These are phyloP conservation scores for Cyberlindnera americana DNA, from an alignment of 805 yeast genomes.

Conservation along the genomic window DNA sequence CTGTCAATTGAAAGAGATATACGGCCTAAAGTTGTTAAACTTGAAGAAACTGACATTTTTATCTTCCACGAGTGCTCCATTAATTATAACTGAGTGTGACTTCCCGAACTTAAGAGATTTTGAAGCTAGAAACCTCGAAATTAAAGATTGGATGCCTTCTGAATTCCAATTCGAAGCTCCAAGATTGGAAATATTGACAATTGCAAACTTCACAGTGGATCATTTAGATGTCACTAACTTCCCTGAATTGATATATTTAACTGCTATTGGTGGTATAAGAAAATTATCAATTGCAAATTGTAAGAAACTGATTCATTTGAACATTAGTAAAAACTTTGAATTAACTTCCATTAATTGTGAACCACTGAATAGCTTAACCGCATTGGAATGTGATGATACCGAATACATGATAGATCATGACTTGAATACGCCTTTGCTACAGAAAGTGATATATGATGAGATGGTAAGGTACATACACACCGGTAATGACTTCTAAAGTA, in stretches of 20 bases:
- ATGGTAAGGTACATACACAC: slow-evolving; percentile 32
- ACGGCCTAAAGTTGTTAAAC: too few species aligned
- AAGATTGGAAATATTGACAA: slow-evolving; percentile 3
- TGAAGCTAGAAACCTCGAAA: slow-evolving; percentile 16
- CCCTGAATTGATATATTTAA: slow-evolving; percentile 7
- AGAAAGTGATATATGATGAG: slow-evolving; percentile 10
- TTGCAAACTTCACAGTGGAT: slow-evolving; percentile 12
- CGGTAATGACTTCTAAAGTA: neutral
- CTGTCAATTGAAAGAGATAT: too few species aligned
- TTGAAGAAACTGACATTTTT: slow-evolving; percentile 7
- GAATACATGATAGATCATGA: slow-evolving; percentile 5
- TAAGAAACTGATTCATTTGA: slow-evolving; percentile 6
- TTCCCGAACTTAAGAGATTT: slow-evolving; percentile 14
- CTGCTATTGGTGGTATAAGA: slow-evolving; percentile 15
- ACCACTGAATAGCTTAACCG: slow-evolving; percentile 3
- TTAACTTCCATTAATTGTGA: neutral
- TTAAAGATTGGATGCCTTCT: slow-evolving; percentile 9
- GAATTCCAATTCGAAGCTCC: slow-evolving; percentile 17
- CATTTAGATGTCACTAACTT: slow-evolving; percentile 2
- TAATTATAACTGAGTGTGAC: slow-evolving; percentile 10
- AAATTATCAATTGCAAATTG: slow-evolving; percentile 4
- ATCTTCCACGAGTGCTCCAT: slow-evolving; percentile 19
- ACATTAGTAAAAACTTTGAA: slow-evolving; percentile 12
- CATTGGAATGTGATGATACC: too few species aligned
- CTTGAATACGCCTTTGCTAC: slow-evolving; percentile 9